phyloP scores from a whole-genome alignment of 176 grass and related monocot genomes.

The Alloteropsis semialata region DNA sequence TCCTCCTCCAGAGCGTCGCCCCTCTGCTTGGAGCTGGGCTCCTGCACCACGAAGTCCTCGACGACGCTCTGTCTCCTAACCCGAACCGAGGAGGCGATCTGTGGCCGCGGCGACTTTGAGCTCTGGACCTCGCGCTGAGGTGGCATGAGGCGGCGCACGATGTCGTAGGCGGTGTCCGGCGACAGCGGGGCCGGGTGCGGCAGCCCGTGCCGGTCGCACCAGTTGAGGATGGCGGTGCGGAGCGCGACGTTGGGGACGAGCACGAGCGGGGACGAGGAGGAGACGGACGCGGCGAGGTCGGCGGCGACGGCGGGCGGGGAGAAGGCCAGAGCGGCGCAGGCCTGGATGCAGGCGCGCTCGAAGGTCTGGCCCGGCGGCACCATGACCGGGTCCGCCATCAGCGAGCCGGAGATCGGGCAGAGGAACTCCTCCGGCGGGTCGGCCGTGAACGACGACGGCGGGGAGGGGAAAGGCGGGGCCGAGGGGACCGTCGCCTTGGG shows the following conservation, averaged over 20 bases:
- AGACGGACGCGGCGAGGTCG: slow-evolving; percentile 25
- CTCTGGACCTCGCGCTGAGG: not conserved
- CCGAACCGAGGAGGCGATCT: slow-evolving; percentile 23
- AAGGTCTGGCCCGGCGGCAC: slow-evolving; percentile 59
- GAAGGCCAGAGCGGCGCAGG: slow-evolving; percentile 63
- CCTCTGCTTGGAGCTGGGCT: slow-evolving; percentile 4
- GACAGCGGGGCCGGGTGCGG: slow-evolving; percentile 55
- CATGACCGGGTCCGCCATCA: slow-evolving; percentile 86
- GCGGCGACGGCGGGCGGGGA: slow-evolving; percentile 48
- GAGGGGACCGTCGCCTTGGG: not conserved
- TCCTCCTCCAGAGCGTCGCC: slow-evolving; percentile 62
- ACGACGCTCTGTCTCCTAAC: not conserved
- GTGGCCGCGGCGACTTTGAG: not conserved
- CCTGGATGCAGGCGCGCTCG: slow-evolving; percentile 93
- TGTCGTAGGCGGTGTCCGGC: slow-evolving; percentile 49
- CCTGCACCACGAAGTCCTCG: not conserved
- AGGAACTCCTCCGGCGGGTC: slow-evolving; percentile 76
- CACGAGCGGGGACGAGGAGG: slow-evolving; percentile 38
- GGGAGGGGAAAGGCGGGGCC: not conserved
- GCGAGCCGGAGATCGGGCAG: slow-evolving; percentile 80
- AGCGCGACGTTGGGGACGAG: slow-evolving; percentile 82
- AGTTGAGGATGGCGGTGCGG: slow-evolving; percentile 76
- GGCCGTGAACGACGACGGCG: slow-evolving; percentile 45
- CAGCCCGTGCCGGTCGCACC: slow-evolving; percentile 62
- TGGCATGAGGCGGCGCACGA: slow-evolving; percentile 83